Percentiles rank a stretch among this genome's conserved stretches.
These are phyloP conservation scores for Cephaloascus albidus DNA, from an alignment of 805 yeast species.

Conservation along the genomic window DNA sequence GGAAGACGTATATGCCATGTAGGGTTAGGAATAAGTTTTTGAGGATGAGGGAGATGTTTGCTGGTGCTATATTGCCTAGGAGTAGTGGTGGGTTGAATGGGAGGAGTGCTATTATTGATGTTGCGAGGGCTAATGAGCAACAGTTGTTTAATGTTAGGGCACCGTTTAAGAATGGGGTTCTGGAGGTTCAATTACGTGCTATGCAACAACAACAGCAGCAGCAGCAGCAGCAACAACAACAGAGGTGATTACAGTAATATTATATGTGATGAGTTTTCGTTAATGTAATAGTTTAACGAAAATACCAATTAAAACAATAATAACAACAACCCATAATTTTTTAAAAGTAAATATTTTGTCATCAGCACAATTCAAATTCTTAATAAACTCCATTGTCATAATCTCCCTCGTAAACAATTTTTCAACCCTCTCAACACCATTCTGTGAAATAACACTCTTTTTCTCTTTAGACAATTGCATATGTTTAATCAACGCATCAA, in stretches of 20 bases:
- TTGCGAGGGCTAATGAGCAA: slow-evolving; percentile 64
- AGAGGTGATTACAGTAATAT: too few relatives aligned
- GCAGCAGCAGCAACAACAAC: slow-evolving; percentile 18
- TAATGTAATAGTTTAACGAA: too few relatives aligned
- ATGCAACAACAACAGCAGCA: slow-evolving; percentile 28
- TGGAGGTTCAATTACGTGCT: slow-evolving; percentile 31
- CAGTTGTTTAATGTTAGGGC: slow-evolving; percentile 37
- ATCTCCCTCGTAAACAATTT: slow-evolving; percentile 33
- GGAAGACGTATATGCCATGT: slow-evolving; percentile 62
- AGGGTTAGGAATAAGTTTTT: slow-evolving; percentile 64
- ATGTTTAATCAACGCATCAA: slow-evolving; percentile 33
- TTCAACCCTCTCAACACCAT: slow-evolving; percentile 26
- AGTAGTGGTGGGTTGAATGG: slow-evolving; percentile 67
- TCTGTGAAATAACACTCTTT: slow-evolving; percentile 18
- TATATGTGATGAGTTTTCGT: too few relatives aligned
- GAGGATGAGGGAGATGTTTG: slow-evolving; percentile 90
- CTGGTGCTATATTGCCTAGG: slow-evolving; percentile 68
- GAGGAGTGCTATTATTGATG: slow-evolving; percentile 67
- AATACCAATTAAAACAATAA: too few relatives aligned
- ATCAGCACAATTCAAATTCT: slow-evolving; percentile 4
- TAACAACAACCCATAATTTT: too few relatives aligned
- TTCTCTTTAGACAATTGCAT: slow-evolving; percentile 13
- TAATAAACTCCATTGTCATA: slow-evolving; percentile 24
- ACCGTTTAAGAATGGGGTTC: slow-evolving; percentile 30
- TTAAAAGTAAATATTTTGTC: background rate